Evolutionary conservation across 495 filamentous ascomycete species (phyloP).

Genomic region (Penicillium chermesinum): DNA sequence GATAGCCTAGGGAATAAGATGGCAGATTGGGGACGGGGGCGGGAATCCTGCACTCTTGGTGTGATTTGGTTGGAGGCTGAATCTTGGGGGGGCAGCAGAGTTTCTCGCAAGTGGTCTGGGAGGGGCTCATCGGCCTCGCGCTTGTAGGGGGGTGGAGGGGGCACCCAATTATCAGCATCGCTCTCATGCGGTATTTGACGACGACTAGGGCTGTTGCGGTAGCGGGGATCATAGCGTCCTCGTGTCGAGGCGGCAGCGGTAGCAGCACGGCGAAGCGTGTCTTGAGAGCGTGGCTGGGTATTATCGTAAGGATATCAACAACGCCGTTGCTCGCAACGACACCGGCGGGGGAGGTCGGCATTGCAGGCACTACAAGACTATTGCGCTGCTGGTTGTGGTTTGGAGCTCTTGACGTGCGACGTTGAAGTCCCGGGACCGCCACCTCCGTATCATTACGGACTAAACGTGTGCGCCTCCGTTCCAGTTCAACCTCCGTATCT

Average conservation of each 20-base stretch:
- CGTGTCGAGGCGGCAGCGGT: constrained; percentile 70
- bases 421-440: constrained; percentile 13
- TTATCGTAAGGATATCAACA: constrained; percentile 64
- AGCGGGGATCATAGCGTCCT: constrained; percentile 50
- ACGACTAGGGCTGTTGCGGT: constrained; percentile 21
- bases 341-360: constrained; percentile 17
- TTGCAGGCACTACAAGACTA: constrained; percentile 19
- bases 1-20: constrained; percentile 31
- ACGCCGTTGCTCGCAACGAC: constrained; percentile 13
- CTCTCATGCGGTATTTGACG: constrained; percentile 70
- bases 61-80: not conserved
- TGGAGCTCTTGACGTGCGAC: constrained; percentile 8
- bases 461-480: constrained; percentile 61
- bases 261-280: constrained; percentile 71
- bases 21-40: constrained; percentile 21
- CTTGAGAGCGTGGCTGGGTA: constrained; percentile 68
- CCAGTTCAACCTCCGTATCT: constrained; percentile 77
- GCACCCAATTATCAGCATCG: constrained; percentile 89
- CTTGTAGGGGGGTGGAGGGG: constrained; percentile 84
- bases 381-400: constrained; percentile 13
- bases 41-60: constrained; percentile 15
- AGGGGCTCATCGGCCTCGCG: constrained; percentile 59
- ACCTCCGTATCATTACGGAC: constrained; percentile 27
- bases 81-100: constrained; percentile 26
- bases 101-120: constrained; percentile 46